A percentile compares a stretch with the other conserved stretches of the same genome.
Conservation (phyloP, 805 yeast species). For the Huiozyma sinensis region DNA sequence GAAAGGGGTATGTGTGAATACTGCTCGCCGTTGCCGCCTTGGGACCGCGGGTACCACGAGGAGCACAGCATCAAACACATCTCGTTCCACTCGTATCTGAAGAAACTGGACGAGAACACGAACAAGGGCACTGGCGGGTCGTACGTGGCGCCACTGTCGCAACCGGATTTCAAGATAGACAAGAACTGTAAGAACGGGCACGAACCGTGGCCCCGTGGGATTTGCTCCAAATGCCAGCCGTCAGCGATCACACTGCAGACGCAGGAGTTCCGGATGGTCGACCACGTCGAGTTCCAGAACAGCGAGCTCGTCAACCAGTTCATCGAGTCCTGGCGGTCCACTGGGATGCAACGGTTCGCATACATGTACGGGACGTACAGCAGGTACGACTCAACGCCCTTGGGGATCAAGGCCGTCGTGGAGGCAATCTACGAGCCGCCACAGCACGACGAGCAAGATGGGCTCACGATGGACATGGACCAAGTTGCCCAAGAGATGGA, state of each 20-base stretch:
- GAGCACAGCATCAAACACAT: constrained; percentile 75
- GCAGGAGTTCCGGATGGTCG: constrained; percentile 91
- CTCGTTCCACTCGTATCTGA: constrained; percentile 76
- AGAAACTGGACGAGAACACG: constrained; percentile 55
- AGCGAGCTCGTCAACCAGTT: constrained; percentile 67
- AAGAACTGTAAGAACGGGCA: constrained; percentile 66
- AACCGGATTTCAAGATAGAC: constrained; percentile 57
- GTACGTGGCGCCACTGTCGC: constrained; percentile 70
- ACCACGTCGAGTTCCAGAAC: constrained; percentile 84
- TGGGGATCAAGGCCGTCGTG: constrained; percentile 89
- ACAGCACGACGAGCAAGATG: constrained; percentile 79
- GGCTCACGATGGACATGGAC: constrained; percentile 51
- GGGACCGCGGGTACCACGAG: constrained; percentile 70
- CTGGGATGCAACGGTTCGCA: constrained; percentile 84
- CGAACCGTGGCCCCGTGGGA: constrained; percentile 88
- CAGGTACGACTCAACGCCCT: constrained; percentile 60
- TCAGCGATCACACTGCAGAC: constrained; percentile 86
- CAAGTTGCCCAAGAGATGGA: constrained; percentile 32
- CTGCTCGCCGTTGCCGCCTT: constrained; percentile 92
- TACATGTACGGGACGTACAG: constrained; percentile 75
- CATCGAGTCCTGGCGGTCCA: constrained; percentile 83
- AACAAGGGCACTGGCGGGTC: constrained; percentile 54
- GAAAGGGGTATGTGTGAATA: constrained; percentile 97
- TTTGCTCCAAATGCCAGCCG: constrained; percentile 95
- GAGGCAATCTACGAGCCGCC: constrained; percentile 92